Percentiles rank a stretch among this genome's conserved stretches.
phyloP scores from a whole-genome alignment of 2,329 filamentous ascomycete genomes.

The Alternaria brassicae region DNA sequence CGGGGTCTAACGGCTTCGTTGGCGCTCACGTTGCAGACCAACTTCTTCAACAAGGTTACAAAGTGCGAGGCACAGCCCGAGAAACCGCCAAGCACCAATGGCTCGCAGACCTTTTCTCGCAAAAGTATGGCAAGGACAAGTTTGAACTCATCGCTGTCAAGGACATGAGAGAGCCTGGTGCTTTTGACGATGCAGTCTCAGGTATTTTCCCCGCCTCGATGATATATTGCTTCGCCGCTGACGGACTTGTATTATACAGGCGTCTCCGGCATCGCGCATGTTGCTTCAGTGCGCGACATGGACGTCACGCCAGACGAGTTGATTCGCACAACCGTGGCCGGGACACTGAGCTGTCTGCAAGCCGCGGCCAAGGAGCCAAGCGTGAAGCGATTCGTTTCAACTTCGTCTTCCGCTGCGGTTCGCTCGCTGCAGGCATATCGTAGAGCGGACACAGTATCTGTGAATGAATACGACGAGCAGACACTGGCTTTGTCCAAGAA shows the following conservation, averaged over 20 bases:
- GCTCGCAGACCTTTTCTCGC: conserved; percentile 32
- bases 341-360: conserved; percentile 49
- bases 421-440: conserved; percentile 29
- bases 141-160: conserved; percentile 26
- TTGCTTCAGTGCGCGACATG: conserved; percentile 54
- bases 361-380: conserved; percentile 51
- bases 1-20: conserved; percentile 44
- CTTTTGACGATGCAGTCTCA: conserved; percentile 32
- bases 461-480: conserved; percentile 44
- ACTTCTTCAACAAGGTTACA: conserved; percentile 38
- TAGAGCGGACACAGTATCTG: conserved; percentile 41
- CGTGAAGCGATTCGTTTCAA: conserved; percentile 54
- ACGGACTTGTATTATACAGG: conserved; percentile 27
- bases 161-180: conserved; percentile 34
- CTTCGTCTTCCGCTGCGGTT: conserved; percentile 49
- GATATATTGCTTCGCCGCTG: background rate
- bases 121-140: conserved; percentile 26
- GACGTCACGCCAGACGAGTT: conserved; percentile 48
- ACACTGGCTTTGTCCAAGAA: conserved; percentile 41
- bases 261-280: conserved; percentile 53
- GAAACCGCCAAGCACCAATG: conserved; percentile 30
- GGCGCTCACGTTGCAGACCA: conserved; percentile 43
- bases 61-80: conserved; percentile 42
- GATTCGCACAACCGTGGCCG: conserved; percentile 41
- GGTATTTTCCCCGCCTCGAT: conserved; percentile 16